Conservation (phyloP, 1,284 basidiomycete genomes). For the Cryptococcus sp. region DNA sequence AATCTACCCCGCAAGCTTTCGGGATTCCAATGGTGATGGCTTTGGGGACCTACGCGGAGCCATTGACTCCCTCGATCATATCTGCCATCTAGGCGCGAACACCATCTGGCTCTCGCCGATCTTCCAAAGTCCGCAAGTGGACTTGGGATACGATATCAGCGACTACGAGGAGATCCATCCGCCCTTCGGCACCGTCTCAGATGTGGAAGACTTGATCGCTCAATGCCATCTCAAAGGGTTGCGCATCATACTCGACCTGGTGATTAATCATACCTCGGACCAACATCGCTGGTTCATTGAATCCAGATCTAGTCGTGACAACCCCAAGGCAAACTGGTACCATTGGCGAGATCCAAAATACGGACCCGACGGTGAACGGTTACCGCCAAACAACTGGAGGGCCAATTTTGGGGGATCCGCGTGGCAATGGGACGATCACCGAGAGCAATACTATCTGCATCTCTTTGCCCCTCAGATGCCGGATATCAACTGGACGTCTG, state of each 20-base stretch:
- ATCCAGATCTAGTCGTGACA: slow-evolving; percentile 37
- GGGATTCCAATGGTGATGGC: slow-evolving; percentile 36
- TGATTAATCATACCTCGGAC: slow-evolving; percentile 52
- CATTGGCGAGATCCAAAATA: slow-evolving; percentile 45
- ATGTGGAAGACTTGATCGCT: slow-evolving; percentile 48
- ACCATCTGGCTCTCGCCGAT: slow-evolving; percentile 47
- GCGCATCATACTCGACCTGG: slow-evolving; percentile 50
- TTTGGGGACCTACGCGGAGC: slow-evolving; percentile 54
- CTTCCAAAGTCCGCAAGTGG: slow-evolving; percentile 30
- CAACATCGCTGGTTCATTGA: slow-evolving; percentile 54
- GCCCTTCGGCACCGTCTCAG: slow-evolving; percentile 50
- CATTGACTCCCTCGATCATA: slow-evolving; percentile 51
- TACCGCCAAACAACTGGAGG: slow-evolving; percentile 54
- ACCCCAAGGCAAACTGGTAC: slow-evolving; percentile 53
- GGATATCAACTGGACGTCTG: slow-evolving; percentile 39
- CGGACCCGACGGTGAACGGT: slow-evolving; percentile 29
- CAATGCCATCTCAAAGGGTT: slow-evolving; percentile 43
- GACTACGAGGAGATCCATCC: slow-evolving; percentile 52
- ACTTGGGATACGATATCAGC: slow-evolving; percentile 39
- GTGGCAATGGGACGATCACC: slow-evolving; percentile 55
- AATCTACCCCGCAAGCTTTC: slow-evolving; percentile 4
- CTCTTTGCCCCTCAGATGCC: slow-evolving; percentile 54
- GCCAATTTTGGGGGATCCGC: slow-evolving; percentile 44
- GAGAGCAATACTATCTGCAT: slow-evolving; percentile 54
- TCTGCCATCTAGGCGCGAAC: slow-evolving; percentile 53